Conservation (phyloP, 225 moss, liverwort and hornwort genomes). For the Takakia lepidozioides region DNA sequence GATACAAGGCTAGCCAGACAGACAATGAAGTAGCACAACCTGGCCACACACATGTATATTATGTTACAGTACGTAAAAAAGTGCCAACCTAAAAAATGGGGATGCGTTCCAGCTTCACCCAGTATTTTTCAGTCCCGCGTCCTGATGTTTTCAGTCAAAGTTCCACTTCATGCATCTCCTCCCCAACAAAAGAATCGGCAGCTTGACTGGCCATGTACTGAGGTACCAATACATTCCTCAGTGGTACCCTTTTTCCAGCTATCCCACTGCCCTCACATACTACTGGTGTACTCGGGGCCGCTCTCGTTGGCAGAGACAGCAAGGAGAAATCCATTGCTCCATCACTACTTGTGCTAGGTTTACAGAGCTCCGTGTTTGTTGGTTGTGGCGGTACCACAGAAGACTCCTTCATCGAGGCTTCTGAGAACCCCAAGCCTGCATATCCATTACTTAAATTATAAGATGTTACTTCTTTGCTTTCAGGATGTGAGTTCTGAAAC, state of each 20-base stretch:
- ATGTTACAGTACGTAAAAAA: too few species aligned
- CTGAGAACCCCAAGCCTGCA: slow-evolving; percentile 25
- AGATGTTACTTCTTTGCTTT: slow-evolving; percentile 26
- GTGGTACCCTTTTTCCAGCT: slow-evolving; percentile 31
- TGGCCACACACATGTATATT: too few species aligned
- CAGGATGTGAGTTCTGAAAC: slow-evolving; percentile 44
- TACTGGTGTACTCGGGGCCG: slow-evolving; percentile 29
- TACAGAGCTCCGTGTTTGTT: too few species aligned
- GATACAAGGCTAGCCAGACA: too few species aligned
- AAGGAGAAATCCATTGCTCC: slow-evolving; percentile 26
- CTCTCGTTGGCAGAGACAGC: slow-evolving; percentile 29
- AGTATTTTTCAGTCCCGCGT: too few species aligned
- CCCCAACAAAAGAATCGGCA: slow-evolving; percentile 59
- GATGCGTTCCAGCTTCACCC: too few species aligned
- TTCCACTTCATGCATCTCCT: slow-evolving; percentile 98
- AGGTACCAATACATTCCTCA: slow-evolving; percentile 32
- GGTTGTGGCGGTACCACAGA: slow-evolving; percentile 21
- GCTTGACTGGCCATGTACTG: slow-evolving; percentile 35
- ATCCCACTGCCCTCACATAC: slow-evolving; percentile 7
- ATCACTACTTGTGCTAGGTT: too few species aligned
- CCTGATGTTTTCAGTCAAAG: too few species aligned
- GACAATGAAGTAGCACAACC: too few species aligned
- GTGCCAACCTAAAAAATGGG: too few species aligned
- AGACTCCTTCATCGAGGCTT: slow-evolving; percentile 12
- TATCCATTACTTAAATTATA: slow-evolving; percentile 43